A percentile compares a stretch with the other conserved stretches of the same genome.
Evolutionary conservation across 2,329 filamentous ascomycete species (phyloP).

Genomic region (Cadophora sp.): DNA sequence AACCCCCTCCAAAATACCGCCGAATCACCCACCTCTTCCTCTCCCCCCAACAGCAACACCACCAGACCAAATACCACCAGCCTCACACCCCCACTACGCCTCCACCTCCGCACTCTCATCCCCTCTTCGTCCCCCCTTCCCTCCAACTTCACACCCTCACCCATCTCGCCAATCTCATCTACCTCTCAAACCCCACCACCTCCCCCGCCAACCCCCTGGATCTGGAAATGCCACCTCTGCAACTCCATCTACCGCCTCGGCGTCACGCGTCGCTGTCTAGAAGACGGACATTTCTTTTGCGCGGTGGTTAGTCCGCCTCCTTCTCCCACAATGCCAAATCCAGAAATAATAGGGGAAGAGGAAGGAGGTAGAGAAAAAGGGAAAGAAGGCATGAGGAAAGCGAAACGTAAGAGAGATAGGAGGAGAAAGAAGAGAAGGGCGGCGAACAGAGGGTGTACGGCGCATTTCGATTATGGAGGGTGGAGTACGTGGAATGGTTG

Average conservation of each 20-base stretch:
- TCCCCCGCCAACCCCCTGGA: constrained; percentile 41
- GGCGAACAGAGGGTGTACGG: constrained; percentile 20
- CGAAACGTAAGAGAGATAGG: not conserved
- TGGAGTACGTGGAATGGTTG: constrained; percentile 31
- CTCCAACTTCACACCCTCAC: constrained; percentile 25
- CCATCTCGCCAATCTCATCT: no score
- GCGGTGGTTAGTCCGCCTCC: constrained; percentile 16
- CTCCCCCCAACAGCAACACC: not conserved
- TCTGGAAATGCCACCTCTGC: constrained; percentile 48
- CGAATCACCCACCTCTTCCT: not conserved
- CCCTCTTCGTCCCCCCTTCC: constrained; percentile 38
- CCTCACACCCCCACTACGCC: constrained; percentile 27
- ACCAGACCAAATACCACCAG: not conserved
- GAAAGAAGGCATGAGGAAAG: not conserved
- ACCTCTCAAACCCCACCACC: constrained; percentile 35
- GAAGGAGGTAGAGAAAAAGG: not conserved
- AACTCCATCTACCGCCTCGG: constrained; percentile 42
- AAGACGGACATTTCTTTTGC: constrained; percentile 41
- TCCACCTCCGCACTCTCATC: constrained; percentile 35
- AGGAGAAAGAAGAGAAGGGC: not conserved
- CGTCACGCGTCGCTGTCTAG: constrained; percentile 46
- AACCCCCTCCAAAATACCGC: no score
- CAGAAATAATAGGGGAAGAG: no score
- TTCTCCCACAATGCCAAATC: not conserved
- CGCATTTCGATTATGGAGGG: constrained; percentile 34